Evolutionary conservation across 495 filamentous ascomycete species (phyloP).

Genomic region (Penicillium soppii): DNA sequence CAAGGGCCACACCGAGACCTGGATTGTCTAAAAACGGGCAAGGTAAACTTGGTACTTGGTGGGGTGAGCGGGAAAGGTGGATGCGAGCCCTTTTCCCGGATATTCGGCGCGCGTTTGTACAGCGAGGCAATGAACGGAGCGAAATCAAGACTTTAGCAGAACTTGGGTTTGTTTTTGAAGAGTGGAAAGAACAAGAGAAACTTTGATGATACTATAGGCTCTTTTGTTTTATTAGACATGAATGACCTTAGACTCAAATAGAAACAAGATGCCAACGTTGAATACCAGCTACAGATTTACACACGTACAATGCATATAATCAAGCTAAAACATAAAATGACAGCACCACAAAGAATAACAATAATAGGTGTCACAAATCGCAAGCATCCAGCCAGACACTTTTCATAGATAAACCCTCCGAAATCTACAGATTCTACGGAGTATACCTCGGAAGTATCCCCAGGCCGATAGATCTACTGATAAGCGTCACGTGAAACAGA

Average conservation of each 20-base stretch:
- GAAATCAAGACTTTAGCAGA: constrained; percentile 50
- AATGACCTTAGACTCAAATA: too few species aligned
- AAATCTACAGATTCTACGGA: too few species aligned
- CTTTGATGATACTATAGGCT: too few species aligned
- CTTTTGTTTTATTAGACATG: too few species aligned
- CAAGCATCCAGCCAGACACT: too few species aligned
- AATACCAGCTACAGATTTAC: too few species aligned
- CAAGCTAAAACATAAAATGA: too few species aligned
- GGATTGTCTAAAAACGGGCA: constrained; percentile 46
- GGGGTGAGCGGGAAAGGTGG: constrained; percentile 69
- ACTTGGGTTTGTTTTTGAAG: constrained; percentile 59
- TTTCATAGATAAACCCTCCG: too few species aligned
- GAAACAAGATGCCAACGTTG: too few species aligned
- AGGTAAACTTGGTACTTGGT: constrained; percentile 64
- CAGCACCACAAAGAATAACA: too few species aligned
- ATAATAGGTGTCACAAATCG: too few species aligned
- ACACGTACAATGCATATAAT: too few species aligned
- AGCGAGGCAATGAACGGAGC: constrained; percentile 43
- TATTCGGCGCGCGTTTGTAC: constrained; percentile 56
- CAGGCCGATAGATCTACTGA: constrained; percentile 11
- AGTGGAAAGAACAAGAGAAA: constrained; percentile 29
- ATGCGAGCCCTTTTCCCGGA: constrained; percentile 50
- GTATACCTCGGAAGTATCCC: background rate
- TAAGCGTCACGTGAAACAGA: constrained; percentile 17
- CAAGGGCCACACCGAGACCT: constrained; percentile 35